A percentile compares a stretch with the other conserved stretches of the same genome.
These are phyloP conservation scores for Tardiomyces digboiensis DNA, from an alignment of 1,139 yeast species.

Conservation along the genomic window DNA sequence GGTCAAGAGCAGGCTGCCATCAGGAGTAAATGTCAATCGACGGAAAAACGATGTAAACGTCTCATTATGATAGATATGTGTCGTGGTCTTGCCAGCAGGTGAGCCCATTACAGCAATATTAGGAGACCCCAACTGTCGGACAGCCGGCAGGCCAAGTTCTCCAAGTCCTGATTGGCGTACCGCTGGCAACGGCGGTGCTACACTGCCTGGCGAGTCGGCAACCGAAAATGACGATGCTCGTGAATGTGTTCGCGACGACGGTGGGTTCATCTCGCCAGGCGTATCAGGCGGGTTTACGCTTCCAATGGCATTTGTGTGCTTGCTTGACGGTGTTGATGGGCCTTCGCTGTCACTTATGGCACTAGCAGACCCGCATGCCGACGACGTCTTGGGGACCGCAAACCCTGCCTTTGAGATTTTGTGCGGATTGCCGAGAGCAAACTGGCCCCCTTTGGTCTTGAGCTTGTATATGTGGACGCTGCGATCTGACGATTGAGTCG, in stretches of 20 bases:
- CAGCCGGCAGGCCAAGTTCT: constrained; percentile 33
- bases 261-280: constrained; percentile 15
- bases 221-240: constrained; percentile 1
- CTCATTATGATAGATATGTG: constrained; percentile 65
- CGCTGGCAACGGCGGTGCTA: neutral
- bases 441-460: constrained; percentile 23
- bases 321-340: neutral
- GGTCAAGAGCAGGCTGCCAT: constrained; percentile 69
- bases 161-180: constrained; percentile 10
- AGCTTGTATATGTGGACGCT: constrained; percentile 58
- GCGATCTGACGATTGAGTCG: constrained; percentile 88
- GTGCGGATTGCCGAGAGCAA: constrained; percentile 34
- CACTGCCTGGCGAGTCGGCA: no score
- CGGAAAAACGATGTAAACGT: constrained; percentile 86
- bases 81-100: constrained; percentile 4
- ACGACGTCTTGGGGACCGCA: constrained; percentile 1
- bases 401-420: constrained; percentile 39
- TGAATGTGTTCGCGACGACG: constrained; percentile 18
- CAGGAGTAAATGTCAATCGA: constrained; percentile 77
- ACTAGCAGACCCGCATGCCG: neutral
- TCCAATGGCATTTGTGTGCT: neutral
- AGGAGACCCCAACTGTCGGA: constrained; percentile 28
- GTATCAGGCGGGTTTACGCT: neutral
- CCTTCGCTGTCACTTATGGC: neutral
- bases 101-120: constrained; percentile 7